Percentiles rank a stretch among this genome's conserved stretches.
phyloP scores from a whole-genome alignment of 768 basidiomycete species.

The Leccinum uliginosum region DNA sequence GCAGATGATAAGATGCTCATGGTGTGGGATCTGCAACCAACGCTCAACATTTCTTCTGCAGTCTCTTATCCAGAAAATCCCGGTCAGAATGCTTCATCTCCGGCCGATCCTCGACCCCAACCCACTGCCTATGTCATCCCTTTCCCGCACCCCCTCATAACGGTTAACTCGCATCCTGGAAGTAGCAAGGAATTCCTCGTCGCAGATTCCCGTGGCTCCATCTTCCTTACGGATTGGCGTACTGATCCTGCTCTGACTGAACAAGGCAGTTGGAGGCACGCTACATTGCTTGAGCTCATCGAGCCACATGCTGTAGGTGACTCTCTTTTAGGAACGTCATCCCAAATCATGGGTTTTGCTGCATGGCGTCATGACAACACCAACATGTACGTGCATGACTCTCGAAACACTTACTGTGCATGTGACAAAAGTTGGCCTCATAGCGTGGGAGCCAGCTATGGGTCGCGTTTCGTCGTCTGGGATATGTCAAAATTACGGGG shows the following conservation, averaged over 20 bases:
- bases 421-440: background rate
- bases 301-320: conserved; percentile 64
- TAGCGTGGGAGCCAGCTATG: conserved; percentile 75
- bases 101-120: conserved; percentile 44
- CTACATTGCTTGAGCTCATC: conserved; percentile 64
- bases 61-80: conserved; percentile 31
- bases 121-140: conserved; percentile 75
- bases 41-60: conserved; percentile 40
- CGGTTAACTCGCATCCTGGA: conserved; percentile 65
- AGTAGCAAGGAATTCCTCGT: conserved; percentile 79
- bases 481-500: conserved; percentile 68
- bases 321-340: conserved; percentile 41
- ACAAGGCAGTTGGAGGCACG: conserved; percentile 55
- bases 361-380: conserved; percentile 68
- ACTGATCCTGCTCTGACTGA: conserved; percentile 56
- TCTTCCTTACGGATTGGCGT: conserved; percentile 82
- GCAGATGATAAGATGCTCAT: conserved; percentile 80
- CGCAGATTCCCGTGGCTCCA: conserved; percentile 66
- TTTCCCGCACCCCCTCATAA: conserved; percentile 67
- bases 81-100: conserved; percentile 27
- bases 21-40: conserved; percentile 81
- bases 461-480: conserved; percentile 72
- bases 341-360: conserved; percentile 52
- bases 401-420: background rate
- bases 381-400: conserved; percentile 58